A percentile compares a stretch with the other conserved stretches of the same genome.
Conservation (phyloP, 495 filamentous ascomycete species). For the Aspergillus funiculosus region DNA sequence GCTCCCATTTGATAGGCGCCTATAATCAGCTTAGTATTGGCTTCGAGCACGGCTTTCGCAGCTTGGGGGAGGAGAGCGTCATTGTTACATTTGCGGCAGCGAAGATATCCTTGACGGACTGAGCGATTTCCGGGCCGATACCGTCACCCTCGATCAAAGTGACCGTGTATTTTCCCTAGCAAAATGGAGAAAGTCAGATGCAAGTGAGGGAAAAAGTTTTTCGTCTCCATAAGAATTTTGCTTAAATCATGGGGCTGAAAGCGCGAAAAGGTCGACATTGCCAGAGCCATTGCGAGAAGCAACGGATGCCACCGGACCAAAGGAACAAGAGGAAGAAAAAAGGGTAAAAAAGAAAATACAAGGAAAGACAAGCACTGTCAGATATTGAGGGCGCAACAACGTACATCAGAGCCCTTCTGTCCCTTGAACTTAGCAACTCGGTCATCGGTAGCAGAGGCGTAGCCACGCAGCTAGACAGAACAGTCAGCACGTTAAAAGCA, state of each 20-base stretch:
- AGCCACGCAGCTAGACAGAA: slow-evolving; percentile 37
- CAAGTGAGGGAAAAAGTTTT: background rate
- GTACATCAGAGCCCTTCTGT: slow-evolving; percentile 81
- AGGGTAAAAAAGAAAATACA: slow-evolving; percentile 17
- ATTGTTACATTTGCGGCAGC: slow-evolving; percentile 75
- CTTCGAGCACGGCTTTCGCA: slow-evolving; percentile 7
- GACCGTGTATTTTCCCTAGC: slow-evolving; percentile 87
- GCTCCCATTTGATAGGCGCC: slow-evolving; percentile 93
- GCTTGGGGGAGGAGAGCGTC: slow-evolving; percentile 1
- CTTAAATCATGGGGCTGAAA: slow-evolving; percentile 5
- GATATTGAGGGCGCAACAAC: slow-evolving; percentile 24
- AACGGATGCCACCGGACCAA: slow-evolving; percentile 23
- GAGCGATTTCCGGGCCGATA: slow-evolving; percentile 95
- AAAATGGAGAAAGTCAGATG: slow-evolving; percentile 4
- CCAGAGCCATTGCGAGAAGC: slow-evolving; percentile 1
- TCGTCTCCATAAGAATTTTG: background rate
- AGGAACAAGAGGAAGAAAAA: slow-evolving; percentile 13
- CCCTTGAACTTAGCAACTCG: slow-evolving; percentile 91
- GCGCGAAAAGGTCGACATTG: too few species aligned
- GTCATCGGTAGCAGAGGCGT: slow-evolving; percentile 53
- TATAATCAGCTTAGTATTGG: slow-evolving; percentile 47
- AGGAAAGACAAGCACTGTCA: too few species aligned
- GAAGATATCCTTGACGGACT: slow-evolving; percentile 97
- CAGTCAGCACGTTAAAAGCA: slow-evolving; percentile 26
- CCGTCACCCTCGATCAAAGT: slow-evolving; percentile 98